Percentiles rank a stretch among this genome's conserved stretches.
phyloP scores from a whole-genome alignment of 768 basidiomycete genomes.

The Agaricus bisporus region DNA sequence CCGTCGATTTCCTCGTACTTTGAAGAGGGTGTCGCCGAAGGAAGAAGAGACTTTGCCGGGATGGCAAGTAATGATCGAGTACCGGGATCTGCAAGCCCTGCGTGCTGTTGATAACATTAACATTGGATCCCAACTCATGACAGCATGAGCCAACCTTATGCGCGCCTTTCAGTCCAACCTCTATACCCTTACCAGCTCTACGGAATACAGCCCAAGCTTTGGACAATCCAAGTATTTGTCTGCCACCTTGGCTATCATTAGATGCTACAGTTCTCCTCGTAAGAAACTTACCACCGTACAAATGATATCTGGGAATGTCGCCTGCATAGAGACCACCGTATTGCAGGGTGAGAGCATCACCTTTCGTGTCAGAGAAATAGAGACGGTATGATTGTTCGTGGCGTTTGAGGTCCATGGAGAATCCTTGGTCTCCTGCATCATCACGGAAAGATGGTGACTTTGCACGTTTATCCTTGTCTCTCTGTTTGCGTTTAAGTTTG shows the following conservation, averaged over 20 bases:
- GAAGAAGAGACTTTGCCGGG: constrained; percentile 40
- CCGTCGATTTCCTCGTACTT: constrained; percentile 64
- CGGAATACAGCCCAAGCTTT: constrained; percentile 39
- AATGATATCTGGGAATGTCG: constrained; percentile 60
- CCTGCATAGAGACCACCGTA: constrained; percentile 62
- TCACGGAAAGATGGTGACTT: constrained; percentile 24
- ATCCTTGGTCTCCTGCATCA: not conserved
- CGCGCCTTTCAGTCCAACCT: constrained; percentile 39
- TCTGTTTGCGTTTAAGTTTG: constrained; percentile 20
- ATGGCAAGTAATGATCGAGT: constrained; percentile 48
- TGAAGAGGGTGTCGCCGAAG: constrained; percentile 23
- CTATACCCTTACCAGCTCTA: constrained; percentile 47
- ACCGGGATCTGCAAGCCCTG: constrained; percentile 51
- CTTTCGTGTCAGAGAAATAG: constrained; percentile 64
- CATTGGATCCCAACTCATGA: constrained; percentile 1
- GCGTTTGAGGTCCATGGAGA: not conserved
- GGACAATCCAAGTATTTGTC: constrained; percentile 59
- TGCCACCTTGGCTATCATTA: constrained; percentile 55
- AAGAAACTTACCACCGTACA: constrained; percentile 47
- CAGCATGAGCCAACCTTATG: constrained; percentile 32
- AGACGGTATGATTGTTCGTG: constrained; percentile 22
- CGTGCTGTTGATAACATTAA: constrained; percentile 25
- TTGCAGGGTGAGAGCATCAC: constrained; percentile 57
- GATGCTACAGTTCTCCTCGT: constrained; percentile 23
- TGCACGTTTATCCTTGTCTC: constrained; percentile 18